Evolutionary conservation across 2,329 filamentous ascomycete species (phyloP).

Genomic region (Pezicula carpinea): DNA sequence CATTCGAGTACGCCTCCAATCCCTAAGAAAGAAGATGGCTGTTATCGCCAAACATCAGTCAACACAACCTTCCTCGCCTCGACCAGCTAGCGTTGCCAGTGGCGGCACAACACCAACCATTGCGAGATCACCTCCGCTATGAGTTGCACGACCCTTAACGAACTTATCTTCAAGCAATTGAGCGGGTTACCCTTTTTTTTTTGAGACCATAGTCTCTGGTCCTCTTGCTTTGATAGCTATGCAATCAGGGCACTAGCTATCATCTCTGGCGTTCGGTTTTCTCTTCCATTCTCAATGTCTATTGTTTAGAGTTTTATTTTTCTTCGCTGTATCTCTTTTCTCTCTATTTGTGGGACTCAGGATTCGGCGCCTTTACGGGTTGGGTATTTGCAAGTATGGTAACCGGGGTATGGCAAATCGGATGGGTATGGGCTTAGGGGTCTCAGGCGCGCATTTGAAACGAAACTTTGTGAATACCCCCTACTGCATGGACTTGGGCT

Average conservation of each 20-base stretch:
- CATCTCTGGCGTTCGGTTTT: neutral
- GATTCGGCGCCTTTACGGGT: neutral
- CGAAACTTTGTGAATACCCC: too few species aligned
- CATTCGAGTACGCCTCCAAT: conserved; percentile 51
- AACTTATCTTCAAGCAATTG: neutral
- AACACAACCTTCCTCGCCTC: conserved; percentile 23
- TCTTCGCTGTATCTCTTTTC: neutral
- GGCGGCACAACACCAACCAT: conserved; percentile 28
- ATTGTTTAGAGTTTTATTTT: conserved; percentile 1
- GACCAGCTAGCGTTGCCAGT: conserved; percentile 23
- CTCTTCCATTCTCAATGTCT: neutral
- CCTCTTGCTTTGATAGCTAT: neutral
- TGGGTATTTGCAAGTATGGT: neutral
- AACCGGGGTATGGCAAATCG: neutral
- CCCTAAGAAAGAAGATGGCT: conserved; percentile 56
- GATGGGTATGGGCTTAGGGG: neutral
- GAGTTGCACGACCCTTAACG: conserved; percentile 1
- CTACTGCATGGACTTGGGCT: too few species aligned
- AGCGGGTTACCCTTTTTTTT: neutral
- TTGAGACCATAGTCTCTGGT: too few species aligned
- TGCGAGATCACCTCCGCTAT: conserved; percentile 26
- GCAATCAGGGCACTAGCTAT: neutral
- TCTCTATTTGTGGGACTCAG: neutral
- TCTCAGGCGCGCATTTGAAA: neutral
- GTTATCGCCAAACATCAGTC: conserved; percentile 48